Evolutionary conservation across 306 rosid species (phyloP), one percentile per base, ranked within the genome.

Genomic region (Echinosophora koreensis): DNA sequence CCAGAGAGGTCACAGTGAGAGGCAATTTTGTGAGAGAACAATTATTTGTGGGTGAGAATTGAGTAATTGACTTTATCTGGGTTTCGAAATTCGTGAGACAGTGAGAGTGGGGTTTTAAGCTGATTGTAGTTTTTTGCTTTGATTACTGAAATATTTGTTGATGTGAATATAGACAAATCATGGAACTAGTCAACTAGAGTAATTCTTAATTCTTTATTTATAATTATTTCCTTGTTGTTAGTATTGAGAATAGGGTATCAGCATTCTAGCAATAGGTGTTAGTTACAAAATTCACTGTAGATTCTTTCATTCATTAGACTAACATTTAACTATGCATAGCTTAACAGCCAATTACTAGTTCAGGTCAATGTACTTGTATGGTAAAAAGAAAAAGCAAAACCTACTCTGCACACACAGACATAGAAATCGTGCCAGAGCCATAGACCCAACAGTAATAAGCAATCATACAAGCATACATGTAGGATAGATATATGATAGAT

Each of bases 321-420:
- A 52, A 30, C 60, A 15, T 11, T 66, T 41, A 58, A 30, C 64
- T 52, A 63, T 28, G 49, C 65, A 22, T 59, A 28, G n/a, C 30
- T 79, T 28, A 66, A n/a, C 55, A 61, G 39, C 42, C 73, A 83
- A 68, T 60, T 73, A 78, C 73, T 67, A 30, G 59, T 74, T 14
- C 71, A 59, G 34, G 67, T 82, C 44, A 65, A 77, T 72, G 32
- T 77, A 51, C 69, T 49, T 73, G 15, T 77, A 42, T 61, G 39
- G 30, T 27, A 15, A 44, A 5, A 35, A 70, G 56, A 69, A 18
- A 27, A n/a, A 32, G 32, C 14, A 65, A 74, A 70, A 75, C 66
- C 76, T 82, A 70, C 80, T 41, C 64, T 85, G 72, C 66, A 56
- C 66, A 85, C 63, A 74, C 55, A 80, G 68, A 57, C 81, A 78